phyloP scores from a whole-genome alignment of 495 filamentous ascomycete species.

The Hypoxylon fuscum region DNA sequence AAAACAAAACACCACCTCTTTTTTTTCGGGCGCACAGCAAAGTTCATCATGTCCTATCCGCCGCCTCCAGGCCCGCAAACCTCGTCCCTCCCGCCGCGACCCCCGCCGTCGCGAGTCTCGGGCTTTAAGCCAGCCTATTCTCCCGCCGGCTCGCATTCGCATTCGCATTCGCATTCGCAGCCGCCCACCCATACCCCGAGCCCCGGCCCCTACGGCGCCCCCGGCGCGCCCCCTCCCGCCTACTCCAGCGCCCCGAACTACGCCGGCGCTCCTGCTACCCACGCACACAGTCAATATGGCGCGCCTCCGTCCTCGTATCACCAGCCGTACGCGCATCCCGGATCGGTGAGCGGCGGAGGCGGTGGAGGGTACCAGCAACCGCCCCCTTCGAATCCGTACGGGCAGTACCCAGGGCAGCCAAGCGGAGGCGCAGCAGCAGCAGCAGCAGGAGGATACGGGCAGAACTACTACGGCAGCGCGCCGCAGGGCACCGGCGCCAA shows the following conservation, averaged over 20 bases:
- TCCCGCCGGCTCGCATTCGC: no score
- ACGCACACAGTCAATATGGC: no score
- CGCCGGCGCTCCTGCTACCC: slow-evolving; percentile 46
- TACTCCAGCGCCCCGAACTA: slow-evolving; percentile 49
- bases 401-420: slow-evolving; percentile 50
- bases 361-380: slow-evolving; percentile 43
- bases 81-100: slow-evolving; percentile 80
- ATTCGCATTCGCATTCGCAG: no score
- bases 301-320: slow-evolving; percentile 39
- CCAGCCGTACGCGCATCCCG: slow-evolving; percentile 44
- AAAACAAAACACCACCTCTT: slow-evolving; percentile 33
- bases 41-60: slow-evolving; percentile 95
- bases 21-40: slow-evolving; percentile 54
- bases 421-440: slow-evolving; percentile 45
- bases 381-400: slow-evolving; percentile 43
- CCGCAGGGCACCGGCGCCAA: slow-evolving; percentile 48
- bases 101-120: slow-evolving; percentile 71
- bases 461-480: slow-evolving; percentile 58
- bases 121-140: slow-evolving; percentile 69
- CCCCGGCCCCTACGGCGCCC: slow-evolving; percentile 39
- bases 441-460: slow-evolving; percentile 49
- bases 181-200: slow-evolving; percentile 43
- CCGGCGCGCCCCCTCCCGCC: slow-evolving; percentile 47
- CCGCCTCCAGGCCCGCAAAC: slow-evolving; percentile 89
- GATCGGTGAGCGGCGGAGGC: slow-evolving; percentile 43